A percentile compares a stretch with the other conserved stretches of the same genome.
These are phyloP conservation scores for Scalesia atractyloides DNA, from an alignment of 129 eudicot genomes.

Conservation along the genomic window DNA sequence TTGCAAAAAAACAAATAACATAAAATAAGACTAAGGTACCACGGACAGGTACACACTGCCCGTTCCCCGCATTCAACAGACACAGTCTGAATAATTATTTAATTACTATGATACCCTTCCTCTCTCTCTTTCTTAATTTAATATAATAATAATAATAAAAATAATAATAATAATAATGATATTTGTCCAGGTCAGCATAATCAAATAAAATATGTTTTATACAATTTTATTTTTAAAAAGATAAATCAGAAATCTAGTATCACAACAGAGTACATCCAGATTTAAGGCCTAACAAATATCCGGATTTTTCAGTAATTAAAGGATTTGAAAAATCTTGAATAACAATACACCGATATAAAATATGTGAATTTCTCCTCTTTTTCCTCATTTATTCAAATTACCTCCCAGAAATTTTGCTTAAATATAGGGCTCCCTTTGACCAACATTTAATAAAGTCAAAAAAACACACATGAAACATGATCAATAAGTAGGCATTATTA, in stretches of 20 bases:
- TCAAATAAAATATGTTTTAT: neutral
- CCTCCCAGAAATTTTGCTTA: conserved; percentile 5
- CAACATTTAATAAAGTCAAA: neutral
- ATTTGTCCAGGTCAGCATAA: neutral
- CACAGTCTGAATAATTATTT: neutral
- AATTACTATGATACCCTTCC: conserved; percentile 4
- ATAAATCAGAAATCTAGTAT: neutral
- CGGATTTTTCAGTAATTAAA: conserved; percentile 13
- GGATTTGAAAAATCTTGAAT: conserved; percentile 3
- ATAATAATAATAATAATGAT: too few species aligned
- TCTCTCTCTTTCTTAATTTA: conserved; percentile 16
- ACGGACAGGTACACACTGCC: conserved; percentile 53
- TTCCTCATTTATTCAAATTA: conserved; percentile 18
- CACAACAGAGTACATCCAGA: conserved; percentile 11
- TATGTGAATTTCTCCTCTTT: neutral
- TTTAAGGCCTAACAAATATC: conserved; percentile 26
- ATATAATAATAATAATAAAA: too few species aligned
- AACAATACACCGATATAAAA: neutral
- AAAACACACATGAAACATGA: conserved; percentile 11
- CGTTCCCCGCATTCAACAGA: conserved; percentile 23
- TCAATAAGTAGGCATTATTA: neutral
- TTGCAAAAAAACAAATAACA: conserved; percentile 1
- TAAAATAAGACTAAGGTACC: conserved; percentile 43
- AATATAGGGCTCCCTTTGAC: conserved; percentile 11
- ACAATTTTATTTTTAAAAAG: neutral